Percentiles rank a stretch among this genome's conserved stretches.
These are phyloP conservation scores for Phytophthora hibernalis DNA, from an alignment of 352 stramenopile genomes.

Conservation along the genomic window DNA sequence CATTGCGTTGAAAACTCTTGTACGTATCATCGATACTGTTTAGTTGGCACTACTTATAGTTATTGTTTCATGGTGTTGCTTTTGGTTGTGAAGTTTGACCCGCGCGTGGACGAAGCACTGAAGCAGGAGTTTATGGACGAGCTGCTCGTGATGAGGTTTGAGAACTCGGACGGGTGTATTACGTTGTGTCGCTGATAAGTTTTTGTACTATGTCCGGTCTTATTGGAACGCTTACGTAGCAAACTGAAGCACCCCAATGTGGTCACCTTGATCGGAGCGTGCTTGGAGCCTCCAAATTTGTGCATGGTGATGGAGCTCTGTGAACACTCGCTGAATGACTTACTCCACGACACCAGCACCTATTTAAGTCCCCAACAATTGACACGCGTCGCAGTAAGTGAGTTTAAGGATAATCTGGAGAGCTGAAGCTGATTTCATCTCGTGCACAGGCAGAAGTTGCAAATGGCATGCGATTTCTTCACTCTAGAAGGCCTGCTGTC, in stretches of 20 bases:
- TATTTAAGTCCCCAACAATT: slow-evolving; percentile 66
- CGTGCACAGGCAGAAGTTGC: slow-evolving; percentile 71
- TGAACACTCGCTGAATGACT: slow-evolving; percentile 67
- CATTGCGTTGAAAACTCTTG: slow-evolving; percentile 91
- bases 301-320: slow-evolving; percentile 88
- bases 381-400: slow-evolving; percentile 53
- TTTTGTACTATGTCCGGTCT: neutral
- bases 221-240: slow-evolving; percentile 22
- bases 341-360: slow-evolving; percentile 61
- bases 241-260: slow-evolving; percentile 81
- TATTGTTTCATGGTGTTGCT: neutral
- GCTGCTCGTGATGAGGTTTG: slow-evolving; percentile 89
- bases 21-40: slow-evolving; percentile 25
- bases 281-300: slow-evolving; percentile 75
- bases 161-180: neutral
- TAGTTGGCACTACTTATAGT: neutral
- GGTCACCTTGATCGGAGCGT: slow-evolving; percentile 78
- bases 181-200: no score
- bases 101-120: slow-evolving; percentile 80
- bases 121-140: slow-evolving; percentile 95
- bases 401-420: neutral
- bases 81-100: slow-evolving; percentile 70
- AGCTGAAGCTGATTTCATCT: neutral
- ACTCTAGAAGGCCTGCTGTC: slow-evolving; percentile 78
- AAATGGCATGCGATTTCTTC: slow-evolving; percentile 89